phyloP scores from a whole-genome alignment of 495 filamentous ascomycete species.

The Cenococcum geophilum region DNA sequence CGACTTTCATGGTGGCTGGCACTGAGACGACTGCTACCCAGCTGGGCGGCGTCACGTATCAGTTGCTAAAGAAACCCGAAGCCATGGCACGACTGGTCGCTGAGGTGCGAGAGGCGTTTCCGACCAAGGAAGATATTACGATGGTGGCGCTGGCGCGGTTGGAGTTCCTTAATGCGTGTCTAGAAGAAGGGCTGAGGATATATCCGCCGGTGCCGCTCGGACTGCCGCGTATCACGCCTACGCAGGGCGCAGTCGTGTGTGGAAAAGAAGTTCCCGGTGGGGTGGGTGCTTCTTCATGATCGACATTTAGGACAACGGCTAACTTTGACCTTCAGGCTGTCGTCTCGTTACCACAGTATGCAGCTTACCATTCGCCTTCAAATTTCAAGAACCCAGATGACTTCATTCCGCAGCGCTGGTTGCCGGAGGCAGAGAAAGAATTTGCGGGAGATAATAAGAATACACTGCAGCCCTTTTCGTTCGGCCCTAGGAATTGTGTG shows the following conservation, averaged over 20 bases:
- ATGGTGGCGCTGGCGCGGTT: constrained; percentile 36
- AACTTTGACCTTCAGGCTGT: background rate
- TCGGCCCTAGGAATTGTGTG: constrained; percentile 4
- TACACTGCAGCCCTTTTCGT: constrained; percentile 1
- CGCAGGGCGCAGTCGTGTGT: constrained; percentile 21
- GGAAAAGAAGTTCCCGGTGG: constrained; percentile 29
- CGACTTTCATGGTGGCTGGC: constrained; percentile 40
- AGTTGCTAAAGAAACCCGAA: constrained; percentile 11
- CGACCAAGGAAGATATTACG: constrained; percentile 14
- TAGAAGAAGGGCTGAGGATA: constrained; percentile 47
- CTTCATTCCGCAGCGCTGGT: constrained; percentile 23
- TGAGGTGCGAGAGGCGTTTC: constrained; percentile 21
- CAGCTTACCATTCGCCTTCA: background rate
- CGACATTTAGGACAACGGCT: background rate
- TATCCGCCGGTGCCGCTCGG: constrained; percentile 45
- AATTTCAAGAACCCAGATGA: constrained; percentile 6
- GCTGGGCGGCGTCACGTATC: constrained; percentile 13
- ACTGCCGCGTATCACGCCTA: constrained; percentile 43
- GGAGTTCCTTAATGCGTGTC: constrained; percentile 39
- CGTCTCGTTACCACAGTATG: background rate
- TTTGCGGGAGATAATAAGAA: background rate
- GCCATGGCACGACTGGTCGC: background rate
- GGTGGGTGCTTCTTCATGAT: constrained; percentile 15
- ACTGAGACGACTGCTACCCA: constrained; percentile 30
- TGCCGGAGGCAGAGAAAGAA: constrained; percentile 3